Conservation (phyloP, 495 filamentous ascomycete species). For the Penicillium roqueforti region DNA sequence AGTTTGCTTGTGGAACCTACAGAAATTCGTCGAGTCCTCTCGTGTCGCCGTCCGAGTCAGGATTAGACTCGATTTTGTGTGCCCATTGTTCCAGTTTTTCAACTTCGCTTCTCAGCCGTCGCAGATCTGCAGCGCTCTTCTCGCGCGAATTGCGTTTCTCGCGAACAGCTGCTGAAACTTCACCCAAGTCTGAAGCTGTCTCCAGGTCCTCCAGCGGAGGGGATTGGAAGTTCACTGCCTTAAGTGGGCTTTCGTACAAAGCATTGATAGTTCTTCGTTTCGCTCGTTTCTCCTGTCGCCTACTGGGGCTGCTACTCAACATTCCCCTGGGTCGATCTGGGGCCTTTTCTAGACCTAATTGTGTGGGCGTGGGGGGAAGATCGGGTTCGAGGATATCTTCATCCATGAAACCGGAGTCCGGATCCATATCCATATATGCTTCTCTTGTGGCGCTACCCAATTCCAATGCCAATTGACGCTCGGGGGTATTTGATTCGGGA, state of each 20-base stretch:
- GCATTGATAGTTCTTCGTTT: slow-evolving; percentile 26
- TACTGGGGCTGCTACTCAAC: slow-evolving; percentile 43
- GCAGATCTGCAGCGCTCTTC: slow-evolving; percentile 30
- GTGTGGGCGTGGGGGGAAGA: slow-evolving; percentile 65
- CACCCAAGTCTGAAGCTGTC: slow-evolving; percentile 2
- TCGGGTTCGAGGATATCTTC: slow-evolving; percentile 57
- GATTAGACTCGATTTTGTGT: slow-evolving; percentile 20
- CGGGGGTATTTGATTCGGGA: slow-evolving; percentile 27
- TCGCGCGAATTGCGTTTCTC: slow-evolving; percentile 32
- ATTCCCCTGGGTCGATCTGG: slow-evolving; percentile 34
- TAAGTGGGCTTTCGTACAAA: slow-evolving; percentile 31
- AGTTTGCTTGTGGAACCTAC: slow-evolving; percentile 17
- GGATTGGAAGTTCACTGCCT: slow-evolving; percentile 22
- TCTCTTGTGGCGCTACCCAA: slow-evolving; percentile 34
- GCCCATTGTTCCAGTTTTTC: slow-evolving; percentile 37
- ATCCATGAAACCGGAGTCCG: slow-evolving; percentile 29
- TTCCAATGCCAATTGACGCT: slow-evolving; percentile 40
- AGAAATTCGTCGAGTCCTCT: slow-evolving; percentile 27
- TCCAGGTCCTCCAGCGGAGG: slow-evolving; percentile 8
- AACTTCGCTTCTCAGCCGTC: slow-evolving; percentile 35
- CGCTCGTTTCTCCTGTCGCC: slow-evolving; percentile 28
- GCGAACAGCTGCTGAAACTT: slow-evolving; percentile 22
- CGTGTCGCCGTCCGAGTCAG: slow-evolving; percentile 14
- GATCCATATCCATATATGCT: slow-evolving; percentile 15
- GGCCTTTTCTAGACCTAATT: slow-evolving; percentile 49